A percentile compares a stretch with the other conserved stretches of the same genome.
These are phyloP conservation scores for Lasiodiplodia hormozganensis DNA, from an alignment of 2,329 filamentous ascomycete species.

Conservation along the genomic window DNA sequence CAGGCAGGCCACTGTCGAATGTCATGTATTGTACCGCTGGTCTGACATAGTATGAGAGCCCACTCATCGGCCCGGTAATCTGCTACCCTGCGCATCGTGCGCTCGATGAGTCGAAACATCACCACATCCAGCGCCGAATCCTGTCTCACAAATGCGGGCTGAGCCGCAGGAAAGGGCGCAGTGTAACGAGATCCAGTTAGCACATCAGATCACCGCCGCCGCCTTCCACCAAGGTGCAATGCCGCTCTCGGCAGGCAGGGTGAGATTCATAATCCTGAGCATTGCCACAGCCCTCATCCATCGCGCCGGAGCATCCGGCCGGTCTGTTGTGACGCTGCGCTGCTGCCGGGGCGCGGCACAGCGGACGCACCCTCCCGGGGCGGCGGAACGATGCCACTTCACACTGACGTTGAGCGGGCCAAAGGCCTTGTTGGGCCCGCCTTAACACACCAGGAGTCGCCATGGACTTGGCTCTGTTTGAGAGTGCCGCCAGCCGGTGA, in stretches of 20 bases:
- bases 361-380: conserved; percentile 4
- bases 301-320: conserved; percentile 16
- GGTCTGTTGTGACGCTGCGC: conserved; percentile 12
- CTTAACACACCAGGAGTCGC: conserved; percentile 1
- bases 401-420: conserved; percentile 3
- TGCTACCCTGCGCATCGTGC: conserved; percentile 11
- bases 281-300: conserved; percentile 9
- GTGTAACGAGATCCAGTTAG: conserved; percentile 24
- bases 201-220: conserved; percentile 18
- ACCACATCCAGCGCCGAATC: conserved; percentile 11
- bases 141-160: conserved; percentile 26
- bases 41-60: conserved; percentile 28
- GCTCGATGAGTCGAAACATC: conserved; percentile 23
- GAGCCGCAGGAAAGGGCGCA: conserved; percentile 21
- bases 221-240: conserved; percentile 10
- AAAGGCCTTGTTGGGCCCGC: conserved; percentile 7
- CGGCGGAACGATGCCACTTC: conserved; percentile 4
- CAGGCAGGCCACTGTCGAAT: conserved; percentile 28
- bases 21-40: conserved; percentile 27
- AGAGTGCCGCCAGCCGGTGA: background rate
- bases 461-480: conserved; percentile 1
- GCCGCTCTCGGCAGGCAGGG: conserved; percentile 7
- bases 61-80: conserved; percentile 27
- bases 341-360: background rate
- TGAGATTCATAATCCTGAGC: conserved; percentile 18